Percentiles rank a stretch among this genome's conserved stretches.
These are phyloP conservation scores for Talaromyces amestolkiae DNA, from an alignment of 2,329 filamentous ascomycete genomes.

Conservation along the genomic window DNA sequence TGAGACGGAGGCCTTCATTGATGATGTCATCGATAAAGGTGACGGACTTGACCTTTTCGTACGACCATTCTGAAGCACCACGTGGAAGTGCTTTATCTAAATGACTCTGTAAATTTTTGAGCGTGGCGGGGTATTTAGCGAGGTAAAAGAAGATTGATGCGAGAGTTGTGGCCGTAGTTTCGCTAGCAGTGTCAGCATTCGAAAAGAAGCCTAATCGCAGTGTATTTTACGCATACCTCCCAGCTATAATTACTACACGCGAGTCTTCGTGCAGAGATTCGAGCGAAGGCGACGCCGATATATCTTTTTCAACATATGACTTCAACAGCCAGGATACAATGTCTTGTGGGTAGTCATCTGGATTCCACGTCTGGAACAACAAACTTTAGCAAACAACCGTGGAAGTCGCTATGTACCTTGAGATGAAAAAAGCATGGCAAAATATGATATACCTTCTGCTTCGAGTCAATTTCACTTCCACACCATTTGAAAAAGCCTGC, in stretches of 20 bases:
- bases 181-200: constrained; percentile 30
- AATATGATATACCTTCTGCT: constrained; percentile 2
- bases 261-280: constrained; percentile 12
- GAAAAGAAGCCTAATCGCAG: not conserved
- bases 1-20: constrained; percentile 39
- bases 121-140: constrained; percentile 29
- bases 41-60: constrained; percentile 30
- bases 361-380: constrained; percentile 24
- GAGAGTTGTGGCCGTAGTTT: constrained; percentile 36
- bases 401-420: no score
- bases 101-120: constrained; percentile 31
- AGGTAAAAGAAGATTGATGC: constrained; percentile 34
- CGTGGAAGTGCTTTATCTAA: constrained; percentile 32
- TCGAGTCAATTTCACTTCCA: not conserved
- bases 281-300: constrained; percentile 32
- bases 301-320: constrained; percentile 37
- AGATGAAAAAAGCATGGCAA: no score
- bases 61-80: constrained; percentile 28
- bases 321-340: constrained; percentile 44
- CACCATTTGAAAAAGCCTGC: constrained; percentile 3
- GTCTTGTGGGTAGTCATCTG: constrained; percentile 33
- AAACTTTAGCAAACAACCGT: no score
- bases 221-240: constrained; percentile 8
- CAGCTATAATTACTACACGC: constrained; percentile 4
- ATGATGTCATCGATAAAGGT: constrained; percentile 25